Conservation (phyloP, 164 flowering plant species). For the Kingdonia uniflora region DNA sequence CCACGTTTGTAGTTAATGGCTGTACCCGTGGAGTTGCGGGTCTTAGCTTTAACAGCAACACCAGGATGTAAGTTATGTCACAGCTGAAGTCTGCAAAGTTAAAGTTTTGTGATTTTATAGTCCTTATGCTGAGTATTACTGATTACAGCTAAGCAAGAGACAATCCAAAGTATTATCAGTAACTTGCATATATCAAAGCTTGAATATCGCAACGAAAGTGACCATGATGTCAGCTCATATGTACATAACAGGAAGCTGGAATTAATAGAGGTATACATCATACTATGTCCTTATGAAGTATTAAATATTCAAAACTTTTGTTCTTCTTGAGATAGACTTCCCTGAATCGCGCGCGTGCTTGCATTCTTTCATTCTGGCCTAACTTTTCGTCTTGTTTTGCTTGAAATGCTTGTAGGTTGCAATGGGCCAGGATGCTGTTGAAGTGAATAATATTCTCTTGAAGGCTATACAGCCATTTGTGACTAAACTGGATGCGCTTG, state of each 20-base stretch:
- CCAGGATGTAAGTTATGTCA: constrained; percentile 73
- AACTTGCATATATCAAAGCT: constrained; percentile 74
- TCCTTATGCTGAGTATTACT: neutral
- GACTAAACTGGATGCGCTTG: constrained; percentile 39
- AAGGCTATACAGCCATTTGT: constrained; percentile 51
- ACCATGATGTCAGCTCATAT: constrained; percentile 69
- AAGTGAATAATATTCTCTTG: constrained; percentile 39
- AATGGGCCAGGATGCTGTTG: constrained; percentile 63
- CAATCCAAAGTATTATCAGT: constrained; percentile 70
- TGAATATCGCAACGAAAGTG: constrained; percentile 80
- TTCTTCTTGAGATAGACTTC: too few relatives aligned
- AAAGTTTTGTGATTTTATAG: neutral
- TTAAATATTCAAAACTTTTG: neutral
- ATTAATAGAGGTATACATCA: constrained; percentile 47
- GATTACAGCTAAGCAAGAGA: constrained; percentile 59
- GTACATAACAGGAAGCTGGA: constrained; percentile 74
- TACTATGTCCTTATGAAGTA: neutral
- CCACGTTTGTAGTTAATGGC: constrained; percentile 57
- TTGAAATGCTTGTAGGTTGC: constrained; percentile 46
- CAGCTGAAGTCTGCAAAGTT: neutral
- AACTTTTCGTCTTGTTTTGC: neutral
- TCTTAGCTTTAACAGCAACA: constrained; percentile 87
- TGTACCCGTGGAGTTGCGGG: constrained; percentile 63
- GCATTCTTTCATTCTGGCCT: too few relatives aligned
- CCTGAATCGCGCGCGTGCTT: too few relatives aligned